These are phyloP conservation scores for Caloboletus inedulis DNA, from an alignment of 1,284 basidiomycete species.

Conservation along the genomic window DNA sequence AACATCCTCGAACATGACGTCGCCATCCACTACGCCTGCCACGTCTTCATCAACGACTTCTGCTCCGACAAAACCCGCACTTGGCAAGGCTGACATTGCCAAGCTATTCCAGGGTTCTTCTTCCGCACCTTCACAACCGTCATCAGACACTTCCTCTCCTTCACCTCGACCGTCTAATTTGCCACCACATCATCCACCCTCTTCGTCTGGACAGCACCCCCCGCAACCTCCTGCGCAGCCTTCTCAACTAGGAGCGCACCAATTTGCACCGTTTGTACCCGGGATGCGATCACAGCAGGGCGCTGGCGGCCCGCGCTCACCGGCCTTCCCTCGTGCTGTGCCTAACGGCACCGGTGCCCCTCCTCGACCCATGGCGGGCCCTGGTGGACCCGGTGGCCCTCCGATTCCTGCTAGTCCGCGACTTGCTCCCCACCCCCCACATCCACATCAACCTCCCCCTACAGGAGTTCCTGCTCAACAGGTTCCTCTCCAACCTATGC, in stretches of 20 bases:
- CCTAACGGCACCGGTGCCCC: conserved; percentile 60
- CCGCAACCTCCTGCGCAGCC: conserved; percentile 41
- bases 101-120: conserved; percentile 62
- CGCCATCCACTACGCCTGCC: conserved; percentile 34
- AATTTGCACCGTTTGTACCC: conserved; percentile 46
- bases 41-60: conserved; percentile 28
- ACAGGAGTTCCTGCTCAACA: conserved; percentile 43
- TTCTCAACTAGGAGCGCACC: conserved; percentile 44
- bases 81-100: conserved; percentile 55
- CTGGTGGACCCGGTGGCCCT: conserved; percentile 49
- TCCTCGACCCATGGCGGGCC: conserved; percentile 51
- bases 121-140: conserved; percentile 29
- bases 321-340: conserved; percentile 58
- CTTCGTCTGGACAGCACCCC: conserved; percentile 37
- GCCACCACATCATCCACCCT: conserved; percentile 40
- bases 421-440: conserved; percentile 55
- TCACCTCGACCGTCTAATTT: conserved; percentile 44
- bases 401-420: conserved; percentile 63
- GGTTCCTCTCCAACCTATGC: conserved; percentile 37
- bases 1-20: conserved; percentile 29
- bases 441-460: conserved; percentile 46
- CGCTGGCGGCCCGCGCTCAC: conserved; percentile 57
- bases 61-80: conserved; percentile 36
- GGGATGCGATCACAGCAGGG: conserved; percentile 42
- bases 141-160: conserved; percentile 38